Evolutionary conservation across 495 filamentous ascomycete species (phyloP).

Genomic region (Penicillium dipodomyicola): DNA sequence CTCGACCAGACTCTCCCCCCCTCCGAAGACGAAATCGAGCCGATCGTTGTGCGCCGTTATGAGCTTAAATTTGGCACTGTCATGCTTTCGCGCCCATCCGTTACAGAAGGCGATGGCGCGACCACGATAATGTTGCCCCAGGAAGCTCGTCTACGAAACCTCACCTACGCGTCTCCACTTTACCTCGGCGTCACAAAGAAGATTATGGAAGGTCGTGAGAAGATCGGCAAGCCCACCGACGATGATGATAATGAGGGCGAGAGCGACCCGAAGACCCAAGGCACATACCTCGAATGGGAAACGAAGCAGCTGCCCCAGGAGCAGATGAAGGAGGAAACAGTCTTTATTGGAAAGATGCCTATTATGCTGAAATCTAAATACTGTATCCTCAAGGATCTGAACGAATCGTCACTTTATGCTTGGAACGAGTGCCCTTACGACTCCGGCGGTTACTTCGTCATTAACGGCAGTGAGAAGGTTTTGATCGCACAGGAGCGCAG

Average conservation of each 20-base stretch:
- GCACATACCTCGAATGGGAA: conserved; percentile 52
- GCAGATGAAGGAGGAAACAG: conserved; percentile 60
- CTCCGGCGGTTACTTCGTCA: conserved; percentile 97
- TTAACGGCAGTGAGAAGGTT: conserved; percentile 99
- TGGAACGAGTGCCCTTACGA: conserved; percentile 97
- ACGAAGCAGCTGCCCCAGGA: conserved; percentile 56
- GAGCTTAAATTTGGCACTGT: conserved; percentile 89
- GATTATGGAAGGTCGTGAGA: conserved; percentile 77
- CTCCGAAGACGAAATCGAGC: conserved; percentile 62
- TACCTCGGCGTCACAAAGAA: conserved; percentile 81
- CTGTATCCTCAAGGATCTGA: conserved; percentile 78
- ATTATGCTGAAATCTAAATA: conserved; percentile 97
- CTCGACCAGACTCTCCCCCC: conserved; percentile 86
- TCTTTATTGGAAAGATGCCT: conserved; percentile 90
- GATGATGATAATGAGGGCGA: conserved; percentile 46
- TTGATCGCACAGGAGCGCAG: conserved; percentile 96
- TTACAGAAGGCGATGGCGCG: conserved; percentile 88
- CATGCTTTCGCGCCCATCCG: conserved; percentile 76
- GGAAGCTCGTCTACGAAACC: conserved; percentile 88
- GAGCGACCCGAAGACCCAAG: conserved; percentile 43
- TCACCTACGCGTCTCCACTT: conserved; percentile 90
- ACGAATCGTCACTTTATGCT: conserved; percentile 75
- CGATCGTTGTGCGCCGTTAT: conserved; percentile 80
- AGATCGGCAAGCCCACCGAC: conserved; percentile 53
- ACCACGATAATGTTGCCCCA: conserved; percentile 80